Conservation (phyloP, 192 early-diverging fungal species). For the Podochytrium sp. region DNA sequence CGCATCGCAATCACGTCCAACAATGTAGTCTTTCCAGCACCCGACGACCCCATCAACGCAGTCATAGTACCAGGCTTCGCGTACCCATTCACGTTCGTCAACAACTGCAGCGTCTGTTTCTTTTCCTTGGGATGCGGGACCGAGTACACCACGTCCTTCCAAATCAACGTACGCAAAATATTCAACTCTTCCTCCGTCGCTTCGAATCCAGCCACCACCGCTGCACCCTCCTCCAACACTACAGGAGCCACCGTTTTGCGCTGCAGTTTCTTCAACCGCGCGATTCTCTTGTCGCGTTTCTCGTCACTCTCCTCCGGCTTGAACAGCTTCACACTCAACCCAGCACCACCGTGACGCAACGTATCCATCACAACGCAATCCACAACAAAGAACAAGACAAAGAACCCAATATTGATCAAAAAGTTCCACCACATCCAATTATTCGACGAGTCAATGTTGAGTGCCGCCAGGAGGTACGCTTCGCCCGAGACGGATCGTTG, state of each 20-base stretch:
- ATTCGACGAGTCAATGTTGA: constrained; percentile 58
- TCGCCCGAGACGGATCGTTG: constrained; percentile 58
- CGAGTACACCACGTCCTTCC: constrained; percentile 70
- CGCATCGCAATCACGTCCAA: constrained; percentile 44
- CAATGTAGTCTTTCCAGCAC: constrained; percentile 54
- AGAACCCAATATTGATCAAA: constrained; percentile 34
- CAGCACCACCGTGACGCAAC: constrained; percentile 21
- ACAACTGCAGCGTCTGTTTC: constrained; percentile 64
- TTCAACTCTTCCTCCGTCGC: neutral
- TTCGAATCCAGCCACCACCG: neutral
- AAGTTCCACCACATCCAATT: constrained; percentile 50
- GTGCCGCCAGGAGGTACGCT: constrained; percentile 60
- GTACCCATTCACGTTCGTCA: constrained; percentile 70
- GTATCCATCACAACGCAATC: constrained; percentile 26
- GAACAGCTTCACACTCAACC: constrained; percentile 27
- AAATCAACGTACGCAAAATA: constrained; percentile 48
- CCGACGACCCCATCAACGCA: constrained; percentile 62
- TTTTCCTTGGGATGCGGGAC: constrained; percentile 60
- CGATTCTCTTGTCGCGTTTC: neutral
- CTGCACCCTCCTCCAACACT: neutral
- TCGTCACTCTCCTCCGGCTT: neutral
- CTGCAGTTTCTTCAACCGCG: neutral
- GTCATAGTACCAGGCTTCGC: constrained; percentile 82
- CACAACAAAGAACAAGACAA: constrained; percentile 26
- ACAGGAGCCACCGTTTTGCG: neutral